Base-by-base conservation (phyloP, 2,329 filamentous ascomycete species). In the Beauveria sp. region DNA sequence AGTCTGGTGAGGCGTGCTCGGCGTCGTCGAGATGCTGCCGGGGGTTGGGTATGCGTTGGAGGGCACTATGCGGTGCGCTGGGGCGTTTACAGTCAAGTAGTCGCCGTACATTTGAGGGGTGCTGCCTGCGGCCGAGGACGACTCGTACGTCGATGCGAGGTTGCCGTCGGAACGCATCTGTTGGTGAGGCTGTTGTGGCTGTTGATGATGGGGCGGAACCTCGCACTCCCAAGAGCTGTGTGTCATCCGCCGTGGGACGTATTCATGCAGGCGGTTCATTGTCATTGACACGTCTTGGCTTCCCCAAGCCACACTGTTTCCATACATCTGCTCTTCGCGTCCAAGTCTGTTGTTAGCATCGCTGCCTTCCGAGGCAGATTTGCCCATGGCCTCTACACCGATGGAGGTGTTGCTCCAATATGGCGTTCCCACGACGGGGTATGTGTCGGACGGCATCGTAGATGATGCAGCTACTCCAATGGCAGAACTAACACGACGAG, bases 91-190 rank as follows among this genome's bases (percentile, higher is more conserved):
- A 3, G 51, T 51, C 46, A 22, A 20, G 3, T 46, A 59, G n/a
- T 59, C 34, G 18, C 56, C 34, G 28, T 45, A 60, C 14, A 45
- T 45, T 8, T 52, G 57, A 6, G 48, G 38, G n/a, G 51, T 34
- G 26, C 7, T 34, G 53, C 16, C 26, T 8, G 40, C 34, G 1
- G 24, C 24, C 8, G 57, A 60, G 1, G 57, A 31, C 8, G 57
- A 48, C n/a, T 60, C 26, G 42, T 60, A 60, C 5, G 58, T 49
- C 3, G 49, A 60, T 20, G 49, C 49, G 5, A 60, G 58, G 34
- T 50, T 60, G 42, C 20, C 28, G 10, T 53, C 58, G 49, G 49
- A 20, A 12, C 38, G 49, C 40, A 60, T 53, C 40, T 46, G 48
- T 18, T 52, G 57, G 10, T 52, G 57, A 9, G 34, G 22, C 24